Conservation (phyloP, 2,329 filamentous ascomycete species). For the Didymella lethalis region DNA sequence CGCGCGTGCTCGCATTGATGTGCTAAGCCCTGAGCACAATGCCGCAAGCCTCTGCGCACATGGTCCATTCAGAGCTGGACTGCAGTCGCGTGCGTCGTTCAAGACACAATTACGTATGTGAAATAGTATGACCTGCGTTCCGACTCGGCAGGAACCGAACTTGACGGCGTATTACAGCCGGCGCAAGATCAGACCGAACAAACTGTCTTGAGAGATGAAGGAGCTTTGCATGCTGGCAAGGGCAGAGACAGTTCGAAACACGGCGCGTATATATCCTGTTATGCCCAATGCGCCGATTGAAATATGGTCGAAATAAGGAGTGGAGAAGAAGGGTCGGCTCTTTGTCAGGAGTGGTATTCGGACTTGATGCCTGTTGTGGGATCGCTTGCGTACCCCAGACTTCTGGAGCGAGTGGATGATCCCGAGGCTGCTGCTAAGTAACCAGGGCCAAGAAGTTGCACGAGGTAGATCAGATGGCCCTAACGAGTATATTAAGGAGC, state of each 20-base stretch:
- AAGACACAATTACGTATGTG: slow-evolving; percentile 12
- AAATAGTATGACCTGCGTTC: slow-evolving; percentile 7
- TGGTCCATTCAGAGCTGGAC: neutral
- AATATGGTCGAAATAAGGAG: slow-evolving; percentile 26
- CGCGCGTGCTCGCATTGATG: slow-evolving; percentile 17
- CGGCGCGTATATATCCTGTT: slow-evolving; percentile 10
- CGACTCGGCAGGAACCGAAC: neutral
- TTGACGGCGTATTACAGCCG: neutral
- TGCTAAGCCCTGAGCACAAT: slow-evolving; percentile 10
- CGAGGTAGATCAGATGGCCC: slow-evolving; percentile 35
- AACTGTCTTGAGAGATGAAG: neutral
- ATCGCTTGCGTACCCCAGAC: slow-evolving; percentile 29
- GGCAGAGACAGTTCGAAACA: slow-evolving; percentile 11
- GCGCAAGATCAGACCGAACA: neutral
- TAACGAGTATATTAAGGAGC: slow-evolving; percentile 32
- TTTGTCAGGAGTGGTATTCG: slow-evolving; percentile 24
- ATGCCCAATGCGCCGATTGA: slow-evolving; percentile 2
- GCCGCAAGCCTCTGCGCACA: slow-evolving; percentile 1
- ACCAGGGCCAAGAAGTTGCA: slow-evolving; percentile 22
- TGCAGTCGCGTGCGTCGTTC: slow-evolving; percentile 10
- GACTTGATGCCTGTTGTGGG: slow-evolving; percentile 33
- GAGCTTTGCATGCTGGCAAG: slow-evolving; percentile 7
- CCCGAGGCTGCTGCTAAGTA: neutral
- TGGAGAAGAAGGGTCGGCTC: slow-evolving; percentile 19
- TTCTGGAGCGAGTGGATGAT: slow-evolving; percentile 9